A percentile compares a stretch with the other conserved stretches of the same genome.
These are phyloP conservation scores for Fusarium pseudoanthophilum DNA, from an alignment of 2,329 filamentous ascomycete species.

Conservation along the genomic window DNA sequence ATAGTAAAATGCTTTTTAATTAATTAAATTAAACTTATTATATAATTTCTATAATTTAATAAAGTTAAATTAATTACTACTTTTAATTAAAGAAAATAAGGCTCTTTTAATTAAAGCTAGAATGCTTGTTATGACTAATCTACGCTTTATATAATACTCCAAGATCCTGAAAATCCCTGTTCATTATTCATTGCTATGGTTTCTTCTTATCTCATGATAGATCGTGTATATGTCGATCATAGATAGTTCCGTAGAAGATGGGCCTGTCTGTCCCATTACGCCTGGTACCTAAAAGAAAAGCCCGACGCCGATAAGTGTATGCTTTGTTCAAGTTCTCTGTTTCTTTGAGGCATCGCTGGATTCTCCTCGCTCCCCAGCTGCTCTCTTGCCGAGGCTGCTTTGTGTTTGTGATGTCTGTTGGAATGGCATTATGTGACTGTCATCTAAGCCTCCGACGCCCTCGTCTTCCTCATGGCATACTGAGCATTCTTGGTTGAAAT, in stretches of 20 bases:
- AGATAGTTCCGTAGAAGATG: not conserved
- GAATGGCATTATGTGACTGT: slow-evolving; percentile 34
- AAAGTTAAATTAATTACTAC: too few relatives aligned
- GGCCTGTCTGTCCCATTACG: not conserved
- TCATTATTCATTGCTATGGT: not conserved
- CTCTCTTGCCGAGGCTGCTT: slow-evolving; percentile 33
- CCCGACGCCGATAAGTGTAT: not conserved
- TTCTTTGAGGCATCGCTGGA: slow-evolving; percentile 43
- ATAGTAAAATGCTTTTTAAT: too few relatives aligned
- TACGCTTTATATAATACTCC: too few relatives aligned
- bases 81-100: too few relatives aligned
- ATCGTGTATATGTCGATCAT: not conserved
- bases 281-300: not conserved
- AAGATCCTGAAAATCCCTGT: not conserved
- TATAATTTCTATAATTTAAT: too few relatives aligned
- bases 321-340: slow-evolving; percentile 43
- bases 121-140: too few relatives aligned
- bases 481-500: slow-evolving; percentile 61
- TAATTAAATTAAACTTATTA: too few relatives aligned
- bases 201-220: not conserved
- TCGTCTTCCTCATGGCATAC: slow-evolving; percentile 56
- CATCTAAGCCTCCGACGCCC: slow-evolving; percentile 55
- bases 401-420: slow-evolving; percentile 1
- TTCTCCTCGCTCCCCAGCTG: slow-evolving; percentile 35
- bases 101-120: too few relatives aligned